Evolutionary conservation across 805 yeast species (phyloP), one percentile per base, ranked within the genome.

Genomic region (Candida railenensis): DNA sequence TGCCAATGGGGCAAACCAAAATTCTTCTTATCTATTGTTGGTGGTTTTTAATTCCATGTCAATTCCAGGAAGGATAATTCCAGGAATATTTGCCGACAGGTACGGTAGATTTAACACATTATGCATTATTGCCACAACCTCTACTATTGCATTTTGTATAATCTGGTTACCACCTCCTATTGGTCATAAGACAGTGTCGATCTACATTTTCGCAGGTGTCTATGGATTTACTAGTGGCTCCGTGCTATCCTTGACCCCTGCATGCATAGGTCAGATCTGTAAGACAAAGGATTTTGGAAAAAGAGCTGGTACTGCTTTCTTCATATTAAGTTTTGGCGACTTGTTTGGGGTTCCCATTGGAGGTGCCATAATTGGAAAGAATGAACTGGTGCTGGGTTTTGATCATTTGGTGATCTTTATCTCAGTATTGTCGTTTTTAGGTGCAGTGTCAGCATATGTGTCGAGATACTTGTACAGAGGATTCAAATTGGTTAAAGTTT

Each of bases 171-270:
- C 66, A 30, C 48, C 53, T 12, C 54, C 53, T 22, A 58, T 61
- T 14, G 61, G 64, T 3, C 66, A 61, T 43, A 53, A 57, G 4
- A 28, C 52, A 20, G 51, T 43, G 1, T 65, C 63, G 25, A 45
- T 63, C 15, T 59, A 49, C 44, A 50, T 57, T 3, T 62, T 61
- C 46, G 51, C 66, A 1, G 66, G 58, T 3, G 21, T 48, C 8
- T 62, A 56, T 49, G 68, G 67, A 16, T 62, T 61, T 37, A 56
- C 58, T 15, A 59, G 64, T n/a, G 68, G 66, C 8, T 61, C 65
- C 11, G 55, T 53, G 3, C 52, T 59, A 37, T 55, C 61, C 15
- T 50, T 58, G 22, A 43, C 59, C 7, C 66, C 64, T 11, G 55
- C 61, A 15, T 58, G 59, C 45, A 58, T 61, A 11, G 63, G 64